Base-by-base conservation (phyloP, 1,284 basidiomycete genomes). In the Taiwanofungus camphoratus region DNA sequence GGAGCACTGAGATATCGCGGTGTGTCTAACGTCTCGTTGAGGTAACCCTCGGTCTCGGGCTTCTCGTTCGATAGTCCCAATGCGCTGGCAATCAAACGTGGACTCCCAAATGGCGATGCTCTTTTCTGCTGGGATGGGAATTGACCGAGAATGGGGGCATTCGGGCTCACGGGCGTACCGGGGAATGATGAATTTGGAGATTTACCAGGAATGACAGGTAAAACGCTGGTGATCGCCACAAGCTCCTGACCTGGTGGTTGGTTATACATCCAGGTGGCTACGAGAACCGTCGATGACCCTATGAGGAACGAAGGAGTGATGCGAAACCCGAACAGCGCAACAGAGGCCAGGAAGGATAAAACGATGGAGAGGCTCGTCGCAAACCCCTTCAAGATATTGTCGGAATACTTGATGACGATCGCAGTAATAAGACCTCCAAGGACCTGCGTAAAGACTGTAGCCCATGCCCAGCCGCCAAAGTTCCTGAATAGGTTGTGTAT, bases 371-470 rank as follows among this genome's bases (percentile, higher is more conserved):
- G 76, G 50, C 85, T 89, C 0, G 94, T 97, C 6, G 95, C 95
- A 58, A 98, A 99, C 20, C 94, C 92, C 65, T 96, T 95, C 60
- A 91, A 71, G 58, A 93, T 92, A 63, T 92, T 92, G 66, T 92
- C 89, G 48, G 87, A 82, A 60, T 91, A 88, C 65, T 89, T 90
- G 74, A 90, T 90, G 42, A 90, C 87, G 8, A 90, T 58, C 2
- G 94, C 93, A 5, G 95, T 97, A 42, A 98, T 67, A 24, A 99
- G 73, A 1, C 95, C 95, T 27, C 95, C 95, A 45, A 93, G 76
- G 31, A 95, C 94, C 65, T 98, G 94, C 21, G 85, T 83, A 4
- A 71, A 61, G 23, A 98, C 92, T 0, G 92, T 96, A n/a, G 88
- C 90, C 83, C 92, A 92, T 0, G 94, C 94, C 91, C 92, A 97